Conservation (phyloP, 345 rosid genomes). For the Hibiscus tridactylites region DNA sequence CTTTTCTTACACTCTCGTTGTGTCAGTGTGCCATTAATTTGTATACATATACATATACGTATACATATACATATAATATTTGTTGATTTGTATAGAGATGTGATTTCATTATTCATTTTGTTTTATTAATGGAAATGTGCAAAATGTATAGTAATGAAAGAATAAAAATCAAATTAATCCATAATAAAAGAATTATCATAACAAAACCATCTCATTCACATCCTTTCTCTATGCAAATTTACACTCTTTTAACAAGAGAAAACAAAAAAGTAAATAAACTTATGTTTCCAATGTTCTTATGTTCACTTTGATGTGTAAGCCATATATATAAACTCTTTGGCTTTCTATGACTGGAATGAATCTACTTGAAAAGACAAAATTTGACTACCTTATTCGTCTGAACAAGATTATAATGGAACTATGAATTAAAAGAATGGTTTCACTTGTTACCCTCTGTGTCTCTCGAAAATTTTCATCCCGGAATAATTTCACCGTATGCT, state of each 20-base stretch:
- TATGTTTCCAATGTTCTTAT: constrained; percentile 3
- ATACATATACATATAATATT: no score
- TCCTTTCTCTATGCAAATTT: constrained; percentile 18
- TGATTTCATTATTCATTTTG: neutral
- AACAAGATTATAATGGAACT: constrained; percentile 17
- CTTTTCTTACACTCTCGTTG: constrained; percentile 4
- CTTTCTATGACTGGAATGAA: constrained; percentile 23
- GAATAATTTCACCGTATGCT: constrained; percentile 21
- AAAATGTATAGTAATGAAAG: no score
- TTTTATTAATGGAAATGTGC: neutral
- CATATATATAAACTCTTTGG: constrained; percentile 22
- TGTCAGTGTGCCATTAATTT: no score
- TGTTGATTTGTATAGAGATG: no score
- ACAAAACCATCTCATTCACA: constrained; percentile 14
- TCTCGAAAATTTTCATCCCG: constrained; percentile 21
- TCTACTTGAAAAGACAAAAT: constrained; percentile 38
- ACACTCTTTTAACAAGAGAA: constrained; percentile 10
- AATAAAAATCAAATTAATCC: neutral
- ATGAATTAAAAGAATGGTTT: constrained; percentile 26
- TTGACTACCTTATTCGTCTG: constrained; percentile 33
- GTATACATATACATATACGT: no score
- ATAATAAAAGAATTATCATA: neutral
- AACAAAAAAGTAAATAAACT: neutral
- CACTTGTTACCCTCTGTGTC: constrained; percentile 12
- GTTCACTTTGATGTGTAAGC: constrained; percentile 14